Base-by-base conservation (phyloP, 257 asterid species). In the Parsonsia alboflavescens region DNA sequence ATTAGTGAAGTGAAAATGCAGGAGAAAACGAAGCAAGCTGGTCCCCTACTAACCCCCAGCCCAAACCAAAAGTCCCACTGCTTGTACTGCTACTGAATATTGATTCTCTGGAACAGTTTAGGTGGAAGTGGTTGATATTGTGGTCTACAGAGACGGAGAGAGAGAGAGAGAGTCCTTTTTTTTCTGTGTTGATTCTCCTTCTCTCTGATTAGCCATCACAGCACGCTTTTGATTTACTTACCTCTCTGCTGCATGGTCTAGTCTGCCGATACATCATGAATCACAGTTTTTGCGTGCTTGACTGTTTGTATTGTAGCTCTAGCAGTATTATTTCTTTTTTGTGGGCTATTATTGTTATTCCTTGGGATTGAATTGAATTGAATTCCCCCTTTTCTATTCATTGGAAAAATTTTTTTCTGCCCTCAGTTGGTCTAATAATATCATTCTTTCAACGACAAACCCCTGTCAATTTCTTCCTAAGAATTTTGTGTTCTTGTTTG, bases 31-130 rank as follows among this genome's bases (percentile, higher is more conserved):
- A 13, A 62, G 45, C 7, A 30, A 62, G 1, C 6, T 33, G 45
- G 69, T 16, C 6, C 64, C 36, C 64, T 28, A 8, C 50, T 11
- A 7, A 2, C 50, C 2, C 50, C 50, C 50, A 46, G 5, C 2
- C 2, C n/a, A 17, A n/a, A 53, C 39, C 4, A 16, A 62, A 6
- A 30, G 68, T 62, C 70, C 70, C 70, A 64, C 12, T 28, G 15
- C 50, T 17, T 10, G 70, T 65, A 39, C 70, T 65, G 30, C 48
- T 19, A 65, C 70, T 39, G 70, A 39, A 65, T 36, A 36, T 65
- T 65, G 70, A 65, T 65, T 65, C 70, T 65, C 70, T 65, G 49
- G 6, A 65, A 39, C 50, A 65, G 50, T 65, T 65, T 65, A 65
- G 70, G 70, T 65, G 49, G 49, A 64, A 41, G 30, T 65, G 17